phyloP scores from a whole-genome alignment of 2,329 filamentous ascomycete genomes.

The Aspergillus eucalypticola region DNA sequence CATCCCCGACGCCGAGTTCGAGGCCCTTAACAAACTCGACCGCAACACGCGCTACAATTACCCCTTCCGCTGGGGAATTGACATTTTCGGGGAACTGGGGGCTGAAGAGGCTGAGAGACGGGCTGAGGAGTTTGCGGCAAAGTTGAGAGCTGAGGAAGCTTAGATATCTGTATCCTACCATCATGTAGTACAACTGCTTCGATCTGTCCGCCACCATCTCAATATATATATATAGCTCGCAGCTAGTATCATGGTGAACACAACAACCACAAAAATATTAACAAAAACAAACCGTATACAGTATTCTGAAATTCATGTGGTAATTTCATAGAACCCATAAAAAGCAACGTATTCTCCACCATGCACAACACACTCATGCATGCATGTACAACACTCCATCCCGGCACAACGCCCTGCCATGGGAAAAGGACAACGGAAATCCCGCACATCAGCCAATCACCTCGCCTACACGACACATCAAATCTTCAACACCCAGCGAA shows the following conservation, averaged over 20 bases:
- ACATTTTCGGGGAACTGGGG: conserved; percentile 41
- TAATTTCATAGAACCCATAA: not conserved
- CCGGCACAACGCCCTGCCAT: not conserved
- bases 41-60: conserved; percentile 41
- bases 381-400: not conserved
- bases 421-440: not conserved
- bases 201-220: not conserved
- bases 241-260: too few relatives aligned
- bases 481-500: not conserved
- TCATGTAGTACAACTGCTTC: not conserved
- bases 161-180: not conserved
- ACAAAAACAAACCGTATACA: too few relatives aligned
- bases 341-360: not conserved
- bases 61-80: conserved; percentile 40
- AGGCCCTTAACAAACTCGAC: conserved; percentile 37
- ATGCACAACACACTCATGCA: not conserved
- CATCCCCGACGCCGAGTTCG: conserved; percentile 38
- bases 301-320: too few relatives aligned
- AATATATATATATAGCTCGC: not conserved
- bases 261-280: too few relatives aligned
- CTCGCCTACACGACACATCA: not conserved
- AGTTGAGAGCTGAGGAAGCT: conserved; percentile 17
- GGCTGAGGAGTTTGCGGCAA: conserved; percentile 31
- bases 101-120: conserved; percentile 33
- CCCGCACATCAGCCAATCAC: not conserved